Conservation (phyloP, 23 red algal species). For the Gracilaria domingensis region DNA sequence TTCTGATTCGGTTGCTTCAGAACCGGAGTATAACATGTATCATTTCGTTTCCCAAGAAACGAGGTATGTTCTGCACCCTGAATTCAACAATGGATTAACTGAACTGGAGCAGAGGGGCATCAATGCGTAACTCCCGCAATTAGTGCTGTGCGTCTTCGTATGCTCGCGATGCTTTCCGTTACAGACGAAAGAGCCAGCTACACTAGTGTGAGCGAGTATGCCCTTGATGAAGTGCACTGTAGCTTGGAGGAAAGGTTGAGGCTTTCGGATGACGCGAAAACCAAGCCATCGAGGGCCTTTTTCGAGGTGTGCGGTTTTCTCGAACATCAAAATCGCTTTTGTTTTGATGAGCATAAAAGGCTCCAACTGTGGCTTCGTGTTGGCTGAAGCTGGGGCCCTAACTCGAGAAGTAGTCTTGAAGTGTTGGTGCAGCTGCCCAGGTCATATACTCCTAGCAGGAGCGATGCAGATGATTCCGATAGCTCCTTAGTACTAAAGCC, state of each 20-base stretch:
- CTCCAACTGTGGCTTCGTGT: slow-evolving; percentile 43
- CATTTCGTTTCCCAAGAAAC: slow-evolving; percentile 46
- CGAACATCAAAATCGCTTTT: slow-evolving; percentile 51
- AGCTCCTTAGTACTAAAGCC: slow-evolving; percentile 13
- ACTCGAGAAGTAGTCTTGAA: slow-evolving; percentile 53
- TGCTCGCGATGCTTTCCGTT: slow-evolving; percentile 45
- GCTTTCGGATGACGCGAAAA: background rate
- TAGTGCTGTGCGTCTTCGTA: slow-evolving; percentile 9
- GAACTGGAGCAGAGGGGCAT: slow-evolving; percentile 58
- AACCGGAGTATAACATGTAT: background rate
- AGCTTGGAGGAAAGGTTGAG: background rate
- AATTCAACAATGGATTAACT: slow-evolving; percentile 21
- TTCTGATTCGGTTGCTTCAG: too few relatives aligned
- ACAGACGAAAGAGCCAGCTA: slow-evolving; percentile 15
- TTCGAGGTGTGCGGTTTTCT: slow-evolving; percentile 45
- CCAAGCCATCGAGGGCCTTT: slow-evolving; percentile 41
- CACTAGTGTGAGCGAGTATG: background rate
- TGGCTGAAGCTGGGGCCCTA: slow-evolving; percentile 24
- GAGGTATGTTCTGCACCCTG: slow-evolving; percentile 39
- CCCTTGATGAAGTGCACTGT: background rate
- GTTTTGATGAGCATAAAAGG: slow-evolving; percentile 21
- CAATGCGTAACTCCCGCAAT: slow-evolving; percentile 42
- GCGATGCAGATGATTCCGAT: slow-evolving; percentile 64
- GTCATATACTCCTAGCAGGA: slow-evolving; percentile 41
- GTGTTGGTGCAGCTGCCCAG: slow-evolving; percentile 33